Conservation (phyloP, 1,284 basidiomycete genomes). For the Ustilago trichophora region DNA sequence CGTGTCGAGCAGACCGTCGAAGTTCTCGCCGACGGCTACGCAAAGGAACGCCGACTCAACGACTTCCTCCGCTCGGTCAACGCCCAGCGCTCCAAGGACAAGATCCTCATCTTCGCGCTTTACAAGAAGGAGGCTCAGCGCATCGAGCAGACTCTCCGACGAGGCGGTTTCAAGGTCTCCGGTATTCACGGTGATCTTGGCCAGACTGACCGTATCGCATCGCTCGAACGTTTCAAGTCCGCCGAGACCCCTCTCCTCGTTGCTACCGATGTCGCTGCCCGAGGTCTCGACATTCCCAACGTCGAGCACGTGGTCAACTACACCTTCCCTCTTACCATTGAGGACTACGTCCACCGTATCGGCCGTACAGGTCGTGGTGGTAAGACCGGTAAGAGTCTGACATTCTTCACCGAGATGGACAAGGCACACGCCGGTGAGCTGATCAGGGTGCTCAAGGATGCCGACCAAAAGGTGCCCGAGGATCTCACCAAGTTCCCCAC, state of each 20-base stretch:
- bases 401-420: constrained; percentile 80
- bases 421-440: constrained; percentile 89
- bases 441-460: constrained; percentile 87
- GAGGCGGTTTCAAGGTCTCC: constrained; percentile 84
- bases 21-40: constrained; percentile 85
- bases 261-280: constrained; percentile 95
- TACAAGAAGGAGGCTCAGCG: constrained; percentile 91
- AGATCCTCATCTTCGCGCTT: constrained; percentile 90
- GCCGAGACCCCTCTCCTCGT: constrained; percentile 88
- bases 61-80: constrained; percentile 62
- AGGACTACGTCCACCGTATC: constrained; percentile 94
- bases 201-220: constrained; percentile 84
- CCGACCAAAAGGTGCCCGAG: constrained; percentile 77
- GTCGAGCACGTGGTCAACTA: constrained; percentile 80
- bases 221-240: constrained; percentile 87
- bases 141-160: constrained; percentile 81
- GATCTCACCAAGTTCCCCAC: constrained; percentile 89
- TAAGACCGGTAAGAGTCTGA: constrained; percentile 88
- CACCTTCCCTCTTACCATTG: constrained; percentile 82
- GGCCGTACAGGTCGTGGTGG: constrained; percentile 95
- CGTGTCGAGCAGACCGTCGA: constrained; percentile 82
- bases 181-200: constrained; percentile 92
- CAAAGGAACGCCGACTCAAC: constrained; percentile 78
- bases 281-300: constrained; percentile 95
- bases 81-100: constrained; percentile 70